Conservation (phyloP, 1,284 basidiomycete species). For the Gymnopus androsaceus region DNA sequence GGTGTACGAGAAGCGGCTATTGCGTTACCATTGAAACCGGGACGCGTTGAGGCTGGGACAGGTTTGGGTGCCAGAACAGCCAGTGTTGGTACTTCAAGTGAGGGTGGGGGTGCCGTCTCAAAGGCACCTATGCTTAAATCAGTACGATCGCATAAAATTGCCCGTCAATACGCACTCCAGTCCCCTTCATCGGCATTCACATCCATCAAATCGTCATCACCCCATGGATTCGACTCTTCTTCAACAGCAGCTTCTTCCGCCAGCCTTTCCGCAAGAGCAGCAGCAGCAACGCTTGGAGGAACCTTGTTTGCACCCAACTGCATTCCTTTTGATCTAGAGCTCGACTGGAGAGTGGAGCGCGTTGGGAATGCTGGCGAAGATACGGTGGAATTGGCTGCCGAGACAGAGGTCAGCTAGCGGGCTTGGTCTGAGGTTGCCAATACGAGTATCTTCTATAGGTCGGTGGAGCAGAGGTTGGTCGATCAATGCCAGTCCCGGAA, state of each 20-base stretch:
- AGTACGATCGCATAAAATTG: constrained; percentile 7
- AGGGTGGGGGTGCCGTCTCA: constrained; percentile 59
- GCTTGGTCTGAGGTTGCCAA: constrained; percentile 17
- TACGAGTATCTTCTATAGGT: constrained; percentile 23
- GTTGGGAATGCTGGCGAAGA: constrained; percentile 21
- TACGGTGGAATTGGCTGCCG: constrained; percentile 21
- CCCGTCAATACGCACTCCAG: constrained; percentile 67
- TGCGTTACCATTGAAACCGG: constrained; percentile 4
- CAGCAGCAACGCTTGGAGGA: constrained; percentile 33
- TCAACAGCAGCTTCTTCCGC: constrained; percentile 60
- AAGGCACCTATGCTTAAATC: constrained; percentile 65
- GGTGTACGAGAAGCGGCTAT: background rate
- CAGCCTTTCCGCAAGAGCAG: constrained; percentile 49
- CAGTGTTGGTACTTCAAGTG: constrained; percentile 11
- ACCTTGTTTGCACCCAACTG: constrained; percentile 66
- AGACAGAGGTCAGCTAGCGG: constrained; percentile 21
- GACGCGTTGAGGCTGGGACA: constrained; percentile 12
- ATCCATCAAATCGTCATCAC: constrained; percentile 81
- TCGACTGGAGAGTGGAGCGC: constrained; percentile 16
- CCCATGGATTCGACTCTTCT: constrained; percentile 62
- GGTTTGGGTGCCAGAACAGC: constrained; percentile 27
- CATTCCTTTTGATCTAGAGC: constrained; percentile 62
- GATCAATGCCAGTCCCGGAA: constrained; percentile 36
- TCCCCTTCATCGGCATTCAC: constrained; percentile 89
- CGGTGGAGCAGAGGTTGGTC: constrained; percentile 39